phyloP scores from a whole-genome alignment of 2,329 filamentous ascomycete genomes.

The Beauveria rudraprayagi region DNA sequence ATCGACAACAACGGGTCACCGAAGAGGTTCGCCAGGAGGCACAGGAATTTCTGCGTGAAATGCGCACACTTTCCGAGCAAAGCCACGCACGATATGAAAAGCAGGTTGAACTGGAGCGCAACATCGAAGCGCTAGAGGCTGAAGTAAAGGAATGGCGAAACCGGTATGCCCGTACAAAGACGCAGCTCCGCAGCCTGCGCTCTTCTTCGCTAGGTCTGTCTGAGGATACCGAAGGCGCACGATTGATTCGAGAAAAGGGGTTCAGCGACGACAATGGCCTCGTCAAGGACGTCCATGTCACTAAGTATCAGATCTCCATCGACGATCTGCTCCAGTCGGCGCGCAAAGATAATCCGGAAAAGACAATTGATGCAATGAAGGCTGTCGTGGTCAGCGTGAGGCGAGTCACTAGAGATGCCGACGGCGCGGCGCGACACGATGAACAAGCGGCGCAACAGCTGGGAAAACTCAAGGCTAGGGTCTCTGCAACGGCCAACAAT shows the following conservation, averaged over 20 bases:
- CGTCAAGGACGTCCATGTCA: constrained; percentile 86
- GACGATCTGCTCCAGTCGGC: constrained; percentile 80
- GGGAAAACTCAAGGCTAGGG: constrained; percentile 65
- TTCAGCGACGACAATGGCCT: constrained; percentile 66
- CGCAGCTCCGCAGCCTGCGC: constrained; percentile 74
- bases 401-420: constrained; percentile 75
- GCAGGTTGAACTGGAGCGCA: constrained; percentile 69
- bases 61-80: constrained; percentile 76
- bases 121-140: constrained; percentile 67
- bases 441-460: constrained; percentile 50
- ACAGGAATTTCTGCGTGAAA: constrained; percentile 75
- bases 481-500: constrained; percentile 92
- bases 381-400: constrained; percentile 74
- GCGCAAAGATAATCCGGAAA: constrained; percentile 62
- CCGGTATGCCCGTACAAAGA: constrained; percentile 80
- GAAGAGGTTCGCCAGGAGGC: constrained; percentile 83
- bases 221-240: constrained; percentile 61
- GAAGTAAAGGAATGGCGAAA: constrained; percentile 87
- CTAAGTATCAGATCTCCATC: constrained; percentile 88
- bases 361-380: constrained; percentile 80
- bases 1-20: constrained; percentile 72
- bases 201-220: constrained; percentile 70
- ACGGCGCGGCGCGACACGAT: constrained; percentile 46
- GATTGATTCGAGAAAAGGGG: constrained; percentile 55
- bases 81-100: constrained; percentile 72